phyloP scores from a whole-genome alignment of 257 asterid species.

The Solanum pinnatisectum region DNA sequence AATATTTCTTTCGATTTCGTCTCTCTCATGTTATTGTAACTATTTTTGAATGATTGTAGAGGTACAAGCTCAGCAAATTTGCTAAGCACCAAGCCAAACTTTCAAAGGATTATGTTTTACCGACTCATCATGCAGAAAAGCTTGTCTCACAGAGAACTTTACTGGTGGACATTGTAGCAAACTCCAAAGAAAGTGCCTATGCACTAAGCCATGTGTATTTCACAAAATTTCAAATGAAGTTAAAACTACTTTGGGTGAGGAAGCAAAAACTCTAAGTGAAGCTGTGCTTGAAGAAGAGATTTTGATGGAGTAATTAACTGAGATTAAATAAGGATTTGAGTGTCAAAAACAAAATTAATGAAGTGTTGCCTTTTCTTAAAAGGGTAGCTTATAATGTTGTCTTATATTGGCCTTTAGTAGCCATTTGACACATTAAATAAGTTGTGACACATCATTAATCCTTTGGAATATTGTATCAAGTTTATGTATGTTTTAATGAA shows the following conservation, averaged over 20 bases:
- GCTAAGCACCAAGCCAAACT: too few species aligned
- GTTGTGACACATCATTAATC: neutral
- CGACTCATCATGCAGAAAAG: neutral
- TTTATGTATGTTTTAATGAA: neutral
- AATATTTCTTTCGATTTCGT: too few species aligned
- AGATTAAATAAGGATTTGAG: neutral
- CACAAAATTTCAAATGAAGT: too few species aligned
- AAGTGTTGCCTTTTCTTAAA: neutral
- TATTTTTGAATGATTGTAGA: too few species aligned
- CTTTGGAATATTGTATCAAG: neutral
- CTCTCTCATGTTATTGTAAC: too few species aligned
- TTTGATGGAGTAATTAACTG: neutral
- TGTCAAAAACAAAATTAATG: neutral
- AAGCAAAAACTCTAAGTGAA: neutral
- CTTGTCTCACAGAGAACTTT: neutral
- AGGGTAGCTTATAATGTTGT: neutral
- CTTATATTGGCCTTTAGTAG: neutral
- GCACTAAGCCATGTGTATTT: neutral
- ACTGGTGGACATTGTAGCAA: neutral
- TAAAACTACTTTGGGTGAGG: neutral
- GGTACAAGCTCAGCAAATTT: too few species aligned
- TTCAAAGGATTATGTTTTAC: neutral
- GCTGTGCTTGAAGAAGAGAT: neutral
- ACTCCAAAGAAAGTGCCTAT: neutral
- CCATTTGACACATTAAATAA: neutral